A percentile compares a stretch with the other conserved stretches of the same genome.
These are phyloP conservation scores for Cunninghamia lanceolata DNA, from an alignment of 75 land plant genomes.

Conservation along the genomic window DNA sequence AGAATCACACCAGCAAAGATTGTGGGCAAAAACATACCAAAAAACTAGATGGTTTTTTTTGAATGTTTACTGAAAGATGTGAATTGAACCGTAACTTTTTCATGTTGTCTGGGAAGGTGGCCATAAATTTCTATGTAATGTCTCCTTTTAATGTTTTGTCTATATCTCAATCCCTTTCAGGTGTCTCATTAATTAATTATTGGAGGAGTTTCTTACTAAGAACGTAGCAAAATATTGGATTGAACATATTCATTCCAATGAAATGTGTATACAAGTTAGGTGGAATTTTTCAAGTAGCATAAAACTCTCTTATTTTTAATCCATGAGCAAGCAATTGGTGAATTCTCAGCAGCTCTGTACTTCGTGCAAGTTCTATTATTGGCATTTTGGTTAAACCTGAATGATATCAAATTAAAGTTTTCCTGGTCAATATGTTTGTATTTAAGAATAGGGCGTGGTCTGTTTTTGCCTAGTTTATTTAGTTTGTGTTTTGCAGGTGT, in stretches of 20 bases:
- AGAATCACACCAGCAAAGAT: constrained; percentile 95
- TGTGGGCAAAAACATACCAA: constrained; percentile 93
- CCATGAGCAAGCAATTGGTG: background rate
- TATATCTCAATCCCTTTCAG: background rate
- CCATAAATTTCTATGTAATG: background rate
- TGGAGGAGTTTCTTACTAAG: background rate
- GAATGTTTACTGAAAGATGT: background rate
- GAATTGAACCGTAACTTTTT: background rate
- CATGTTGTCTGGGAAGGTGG: background rate
- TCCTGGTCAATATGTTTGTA: background rate
- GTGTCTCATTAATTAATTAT: background rate
- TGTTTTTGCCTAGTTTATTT: background rate
- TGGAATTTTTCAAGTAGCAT: background rate
- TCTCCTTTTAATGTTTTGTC: background rate
- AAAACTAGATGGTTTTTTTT: constrained; percentile 26
- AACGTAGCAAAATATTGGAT: background rate
- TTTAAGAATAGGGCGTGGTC: background rate
- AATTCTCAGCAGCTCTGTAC: background rate
- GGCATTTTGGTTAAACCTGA: background rate
- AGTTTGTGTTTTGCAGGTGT: background rate
- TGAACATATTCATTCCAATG: too few species aligned
- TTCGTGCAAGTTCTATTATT: background rate
- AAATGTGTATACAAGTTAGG: background rate
- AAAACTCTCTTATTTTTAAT: background rate
- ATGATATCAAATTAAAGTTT: background rate